Evolutionary conservation across 164 flowering plant genomes (phyloP).

Genomic region (Piper longum): DNA sequence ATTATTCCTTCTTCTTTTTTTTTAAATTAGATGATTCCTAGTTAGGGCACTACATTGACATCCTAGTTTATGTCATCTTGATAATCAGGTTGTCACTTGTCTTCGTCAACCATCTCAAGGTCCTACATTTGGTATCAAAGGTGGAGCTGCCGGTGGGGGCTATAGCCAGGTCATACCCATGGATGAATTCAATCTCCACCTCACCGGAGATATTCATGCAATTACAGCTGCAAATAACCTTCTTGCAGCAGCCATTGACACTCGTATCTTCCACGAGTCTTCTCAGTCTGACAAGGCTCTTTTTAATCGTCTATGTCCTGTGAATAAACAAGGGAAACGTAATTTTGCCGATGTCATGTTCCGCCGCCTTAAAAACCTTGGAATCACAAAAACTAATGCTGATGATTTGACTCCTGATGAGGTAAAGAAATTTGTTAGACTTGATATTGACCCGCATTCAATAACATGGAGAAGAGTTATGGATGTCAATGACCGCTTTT

Average conservation of each 20-base stretch:
- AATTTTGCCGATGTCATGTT: slow-evolving; percentile 69
- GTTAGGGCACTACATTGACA: not conserved
- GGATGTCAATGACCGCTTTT: slow-evolving; percentile 94
- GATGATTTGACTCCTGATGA: slow-evolving; percentile 83
- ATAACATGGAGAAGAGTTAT: slow-evolving; percentile 95
- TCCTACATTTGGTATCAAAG: slow-evolving; percentile 98
- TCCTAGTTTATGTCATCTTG: not conserved
- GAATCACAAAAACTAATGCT: slow-evolving; percentile 63
- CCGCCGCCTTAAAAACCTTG: slow-evolving; percentile 77
- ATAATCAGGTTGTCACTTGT: slow-evolving; percentile 75
- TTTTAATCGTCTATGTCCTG: slow-evolving; percentile 78
- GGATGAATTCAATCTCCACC: slow-evolving; percentile 97
- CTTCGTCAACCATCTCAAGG: slow-evolving; percentile 99
- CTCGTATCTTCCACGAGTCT: slow-evolving; percentile 83
- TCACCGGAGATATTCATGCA: slow-evolving; percentile 98
- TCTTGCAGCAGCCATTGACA: slow-evolving; percentile 96
- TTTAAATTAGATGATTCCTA: too few species aligned
- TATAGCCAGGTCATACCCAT: slow-evolving; percentile 98
- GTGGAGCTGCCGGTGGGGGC: slow-evolving; percentile 99
- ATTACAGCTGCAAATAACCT: slow-evolving; percentile 99
- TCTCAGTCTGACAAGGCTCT: slow-evolving; percentile 90
- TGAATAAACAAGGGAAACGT: slow-evolving; percentile 72
- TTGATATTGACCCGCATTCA: slow-evolving; percentile 82
- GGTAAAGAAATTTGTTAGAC: slow-evolving; percentile 72
- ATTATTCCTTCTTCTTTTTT: too few species aligned